Conservation (phyloP, 805 yeast species). For the Yamadazyma endophytica region DNA sequence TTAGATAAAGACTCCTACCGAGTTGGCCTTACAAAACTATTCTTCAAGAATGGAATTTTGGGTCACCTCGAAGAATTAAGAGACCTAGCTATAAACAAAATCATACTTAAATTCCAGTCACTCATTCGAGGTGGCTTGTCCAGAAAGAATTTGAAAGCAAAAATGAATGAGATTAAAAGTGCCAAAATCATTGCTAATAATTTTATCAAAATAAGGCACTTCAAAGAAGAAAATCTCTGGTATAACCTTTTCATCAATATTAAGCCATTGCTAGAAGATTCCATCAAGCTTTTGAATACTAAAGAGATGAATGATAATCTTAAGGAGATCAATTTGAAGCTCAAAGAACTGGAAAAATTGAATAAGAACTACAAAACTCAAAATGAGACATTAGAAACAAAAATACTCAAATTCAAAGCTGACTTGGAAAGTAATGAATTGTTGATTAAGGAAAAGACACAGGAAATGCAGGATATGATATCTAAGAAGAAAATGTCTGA, state of each 20-base stretch:
- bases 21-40: constrained; percentile 68
- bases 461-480: constrained; percentile 40
- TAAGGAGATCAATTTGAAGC: constrained; percentile 41
- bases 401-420: constrained; percentile 27
- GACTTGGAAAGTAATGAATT: constrained; percentile 24
- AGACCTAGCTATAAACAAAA: constrained; percentile 54
- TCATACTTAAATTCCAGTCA: constrained; percentile 62
- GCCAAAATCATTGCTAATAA: constrained; percentile 64
- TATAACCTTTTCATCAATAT: constrained; percentile 63
- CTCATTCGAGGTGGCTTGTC: constrained; percentile 58
- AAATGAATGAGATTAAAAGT: constrained; percentile 63
- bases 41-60: constrained; percentile 72
- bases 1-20: constrained; percentile 59
- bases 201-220: constrained; percentile 47
- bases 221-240: constrained; percentile 60
- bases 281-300: constrained; percentile 55
- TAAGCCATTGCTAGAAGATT: constrained; percentile 70
- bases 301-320: constrained; percentile 57
- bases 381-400: constrained; percentile 37
- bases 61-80: constrained; percentile 76
- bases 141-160: constrained; percentile 44
- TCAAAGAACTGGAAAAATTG: constrained; percentile 32
- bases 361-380: constrained; percentile 28
- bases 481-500: constrained; percentile 30
- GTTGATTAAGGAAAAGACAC: constrained; percentile 43